Conservation (phyloP, 129 eudicot species). For the Daucus carota region DH1_v3.0 NC_030383.2:47358001-47358500, state of each 20-base stretch:
- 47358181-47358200: constrained; percentile 77
- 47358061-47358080: neutral
- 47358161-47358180: constrained; percentile 75
- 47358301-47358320: constrained; percentile 27
- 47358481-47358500: neutral
- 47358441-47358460: neutral
- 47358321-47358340: neutral
- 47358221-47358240: constrained; percentile 78
- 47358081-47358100: neutral
- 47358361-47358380: neutral
- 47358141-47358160: constrained; percentile 36
- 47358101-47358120: neutral
- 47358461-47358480: neutral
- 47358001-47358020: neutral
- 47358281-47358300: constrained; percentile 74
- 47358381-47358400: neutral
- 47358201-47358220: constrained; percentile 76
- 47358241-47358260: constrained; percentile 84
- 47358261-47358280: constrained; percentile 64
- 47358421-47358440: neutral
- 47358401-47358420: neutral
- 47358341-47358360: neutral
- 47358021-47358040: neutral
- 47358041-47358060: neutral
- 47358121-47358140: neutral